These are phyloP conservation scores for Cinnamomum chago DNA, from an alignment of 164 flowering plant species.

Conservation along the genomic window DNA sequence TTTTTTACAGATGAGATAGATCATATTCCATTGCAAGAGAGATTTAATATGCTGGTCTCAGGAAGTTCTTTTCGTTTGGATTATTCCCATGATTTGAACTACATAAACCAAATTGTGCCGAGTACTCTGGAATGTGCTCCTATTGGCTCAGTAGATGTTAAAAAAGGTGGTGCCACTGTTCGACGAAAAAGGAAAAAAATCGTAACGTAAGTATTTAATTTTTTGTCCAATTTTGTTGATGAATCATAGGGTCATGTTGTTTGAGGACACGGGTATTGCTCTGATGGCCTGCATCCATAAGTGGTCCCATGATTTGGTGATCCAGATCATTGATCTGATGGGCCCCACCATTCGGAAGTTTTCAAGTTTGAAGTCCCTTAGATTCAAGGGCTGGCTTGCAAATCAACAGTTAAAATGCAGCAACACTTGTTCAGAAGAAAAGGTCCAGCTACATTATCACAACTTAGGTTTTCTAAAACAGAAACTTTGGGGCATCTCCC, in stretches of 20 bases:
- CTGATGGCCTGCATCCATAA: neutral
- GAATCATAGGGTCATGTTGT: neutral
- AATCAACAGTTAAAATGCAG: neutral
- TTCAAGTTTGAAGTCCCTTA: neutral
- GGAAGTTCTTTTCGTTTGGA: slow-evolving; percentile 13
- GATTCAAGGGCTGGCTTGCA: neutral
- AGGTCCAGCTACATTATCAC: neutral
- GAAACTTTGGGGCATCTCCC: neutral
- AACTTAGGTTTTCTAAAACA: neutral
- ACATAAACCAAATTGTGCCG: slow-evolving; percentile 16
- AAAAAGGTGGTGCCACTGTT: slow-evolving; percentile 24
- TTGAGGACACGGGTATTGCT: neutral
- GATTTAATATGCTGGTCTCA: slow-evolving; percentile 41
- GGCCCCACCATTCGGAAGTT: neutral
- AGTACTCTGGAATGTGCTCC: slow-evolving; percentile 14
- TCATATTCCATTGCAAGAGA: slow-evolving; percentile 53
- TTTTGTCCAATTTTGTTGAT: neutral
- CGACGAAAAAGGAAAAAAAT: slow-evolving; percentile 52
- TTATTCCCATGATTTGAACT: slow-evolving; percentile 10
- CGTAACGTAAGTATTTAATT: neutral
- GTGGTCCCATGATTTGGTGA: neutral
- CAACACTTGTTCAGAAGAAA: neutral
- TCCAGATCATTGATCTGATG: slow-evolving; percentile 1
- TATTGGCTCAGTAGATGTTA: slow-evolving; percentile 22
- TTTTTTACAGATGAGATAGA: slow-evolving; percentile 45